Conservation (phyloP, 179 eudicot species). For the Amaranthus tricolor region DNA sequence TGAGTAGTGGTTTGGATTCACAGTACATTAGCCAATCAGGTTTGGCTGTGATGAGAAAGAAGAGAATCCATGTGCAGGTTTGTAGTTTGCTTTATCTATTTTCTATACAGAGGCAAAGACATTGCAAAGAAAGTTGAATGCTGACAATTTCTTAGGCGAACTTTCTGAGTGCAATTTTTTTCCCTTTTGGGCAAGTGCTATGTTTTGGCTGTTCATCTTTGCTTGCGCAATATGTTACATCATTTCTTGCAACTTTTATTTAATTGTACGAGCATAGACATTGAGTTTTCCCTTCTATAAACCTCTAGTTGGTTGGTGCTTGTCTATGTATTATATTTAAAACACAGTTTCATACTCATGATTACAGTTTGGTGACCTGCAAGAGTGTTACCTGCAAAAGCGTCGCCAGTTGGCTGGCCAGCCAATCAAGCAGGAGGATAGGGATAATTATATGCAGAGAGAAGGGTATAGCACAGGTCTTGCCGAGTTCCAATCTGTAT, state of each 20-base stretch:
- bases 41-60: constrained; percentile 70
- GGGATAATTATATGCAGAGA: constrained; percentile 43
- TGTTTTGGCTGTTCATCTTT: not conserved
- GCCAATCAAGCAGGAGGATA: constrained; percentile 40
- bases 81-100: constrained; percentile 16
- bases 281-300: not conserved
- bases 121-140: not conserved
- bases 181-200: not conserved
- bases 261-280: not conserved
- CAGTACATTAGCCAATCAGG: constrained; percentile 69
- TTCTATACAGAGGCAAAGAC: not conserved
- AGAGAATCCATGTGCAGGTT: constrained; percentile 84
- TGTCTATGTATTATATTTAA: not conserved
- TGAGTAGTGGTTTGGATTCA: constrained; percentile 40
- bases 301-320: not conserved
- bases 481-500: constrained; percentile 64
- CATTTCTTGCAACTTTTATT: not conserved
- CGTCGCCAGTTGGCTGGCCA: constrained; percentile 50
- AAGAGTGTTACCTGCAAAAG: constrained; percentile 76
- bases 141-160: not conserved
- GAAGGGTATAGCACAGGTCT: constrained; percentile 67
- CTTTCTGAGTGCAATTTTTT: not conserved
- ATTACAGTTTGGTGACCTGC: constrained; percentile 59
- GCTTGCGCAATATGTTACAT: not conserved
- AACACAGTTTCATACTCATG: constrained; percentile 8